Evolutionary conservation across 306 rosid genomes (phyloP), one percentile per base, ranked within the genome.

Genomic region (Sphenostylis stenocarpa): DNA sequence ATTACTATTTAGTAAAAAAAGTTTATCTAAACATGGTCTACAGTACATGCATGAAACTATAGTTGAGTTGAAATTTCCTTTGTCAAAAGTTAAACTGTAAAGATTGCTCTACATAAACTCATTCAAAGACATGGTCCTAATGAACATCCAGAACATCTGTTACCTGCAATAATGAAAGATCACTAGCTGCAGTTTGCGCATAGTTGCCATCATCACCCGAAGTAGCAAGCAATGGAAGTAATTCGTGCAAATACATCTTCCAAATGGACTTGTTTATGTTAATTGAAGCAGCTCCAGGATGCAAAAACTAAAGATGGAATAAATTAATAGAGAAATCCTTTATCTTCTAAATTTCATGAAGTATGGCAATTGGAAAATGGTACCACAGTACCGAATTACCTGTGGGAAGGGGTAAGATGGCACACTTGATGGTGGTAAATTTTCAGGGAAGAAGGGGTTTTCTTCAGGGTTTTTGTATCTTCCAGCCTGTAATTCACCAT

Each of bases 151-250:
- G 16, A 34, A 29, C 58, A 24, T 31, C 52, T 1, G 3, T 75
- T 77, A 90, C 99, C 97, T 96, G 98, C 77, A 96, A 89, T 71
- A 96, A 86, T 17, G 83, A 83, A 61, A 96, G 97, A 87, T 96
- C 99, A 69, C 82, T 84, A 21, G 94, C 92, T 36, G 98, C 99
- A 47, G 99, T 88, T 77, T 87, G 79, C 4, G 91, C 99, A 78
- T 96, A 92, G 72, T 90, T 91, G 44, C 97, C 99, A 76, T 96
- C 97, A 70, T 91, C 91, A 2, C 98, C 97, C 0, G 88, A 51
- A 38, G 63, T 57, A 68, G 81, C 89, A 55, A 92, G 83, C 74
- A 85, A 69, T 1, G 96, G 97, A 84, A 96, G 91, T 64, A 92
- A 31, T 66, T 88, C 75, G 1, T 86, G 33, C 79, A 92, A 77